Evolutionary conservation across 2,329 filamentous ascomycete species (phyloP), one percentile per base, ranked within the genome.

Genomic region (Nemania sp.): DNA sequence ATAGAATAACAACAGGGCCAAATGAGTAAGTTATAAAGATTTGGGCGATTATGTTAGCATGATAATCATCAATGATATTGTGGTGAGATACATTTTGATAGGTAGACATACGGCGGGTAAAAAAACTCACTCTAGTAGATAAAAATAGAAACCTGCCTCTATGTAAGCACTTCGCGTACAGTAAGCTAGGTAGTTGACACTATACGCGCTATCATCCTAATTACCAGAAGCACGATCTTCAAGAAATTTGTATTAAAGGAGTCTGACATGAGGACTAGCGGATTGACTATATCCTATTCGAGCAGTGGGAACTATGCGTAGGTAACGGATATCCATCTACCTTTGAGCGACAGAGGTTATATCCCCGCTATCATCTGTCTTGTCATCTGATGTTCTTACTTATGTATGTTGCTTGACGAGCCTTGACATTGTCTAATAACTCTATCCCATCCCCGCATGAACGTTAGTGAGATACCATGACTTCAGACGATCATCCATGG

Each of bases 401-500:
- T n/a, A n/a, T n/a, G n/a, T n/a, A 38, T 53, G 2, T 62, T 56
- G 20, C 57, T 26, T 43, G 22, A 27, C 22, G 27, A n/a, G n/a
- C n/a, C n/a, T n/a, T n/a, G n/a, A n/a, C n/a, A n/a, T n/a, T n/a
- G n/a, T n/a, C n/a, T 24, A 10, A 51, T 22, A 18, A 45, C 18
- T 20, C 18, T n/a, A 8, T 45, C 15, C n/a, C 47, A 27, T 35
- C 15, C 51, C 24, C 51, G 51, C 51, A 54, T 54, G 13, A 51
- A 15, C 24, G 27, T 51, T 27, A 24, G 47, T 10, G 47, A 27
- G 47, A 51, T 52, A 32, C 20, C 49, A 7, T 41, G 32, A 61
- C 49, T 24, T 58, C 52, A 49, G 55, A 58, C 15, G 62, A 68
- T 66, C 62, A 24, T 27, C 66, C 43, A 32, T 38, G 26, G 10